These are phyloP conservation scores for Strobilomyces dryophilus DNA, from an alignment of 768 basidiomycete species.

Conservation along the genomic window DNA sequence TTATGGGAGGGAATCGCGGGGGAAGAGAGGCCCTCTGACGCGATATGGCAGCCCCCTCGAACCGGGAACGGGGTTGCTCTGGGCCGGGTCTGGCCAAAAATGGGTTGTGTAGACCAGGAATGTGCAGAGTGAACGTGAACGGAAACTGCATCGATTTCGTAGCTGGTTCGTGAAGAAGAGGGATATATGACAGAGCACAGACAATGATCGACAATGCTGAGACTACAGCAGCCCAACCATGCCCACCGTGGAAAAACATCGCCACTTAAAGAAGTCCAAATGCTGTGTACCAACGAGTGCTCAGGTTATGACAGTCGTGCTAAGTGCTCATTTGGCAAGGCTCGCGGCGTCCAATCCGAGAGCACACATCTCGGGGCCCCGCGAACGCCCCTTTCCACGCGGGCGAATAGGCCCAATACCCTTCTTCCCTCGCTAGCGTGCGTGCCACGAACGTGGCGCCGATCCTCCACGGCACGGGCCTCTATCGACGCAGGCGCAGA, in stretches of 20 bases:
- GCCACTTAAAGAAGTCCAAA: not conserved
- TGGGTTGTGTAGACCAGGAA: constrained; percentile 66
- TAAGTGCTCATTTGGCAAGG: too few species aligned
- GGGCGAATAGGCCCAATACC: too few species aligned
- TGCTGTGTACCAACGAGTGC: too few species aligned
- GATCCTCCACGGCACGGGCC: not conserved
- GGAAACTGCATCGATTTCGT: constrained; percentile 50
- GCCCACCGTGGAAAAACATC: constrained; percentile 5
- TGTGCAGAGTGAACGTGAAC: constrained; percentile 66
- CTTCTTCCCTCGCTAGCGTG: too few species aligned
- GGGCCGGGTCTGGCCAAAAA: constrained; percentile 38
- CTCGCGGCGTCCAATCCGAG: too few species aligned
- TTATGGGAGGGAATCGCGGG: constrained; percentile 11
- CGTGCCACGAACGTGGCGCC: not conserved
- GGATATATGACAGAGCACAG: not conserved
- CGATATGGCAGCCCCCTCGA: constrained; percentile 23
- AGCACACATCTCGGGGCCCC: too few species aligned
- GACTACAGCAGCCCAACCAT: not conserved
- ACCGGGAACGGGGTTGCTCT: constrained; percentile 21
- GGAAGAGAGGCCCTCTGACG: constrained; percentile 16
- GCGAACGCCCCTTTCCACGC: too few species aligned
- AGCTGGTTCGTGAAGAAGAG: constrained; percentile 19
- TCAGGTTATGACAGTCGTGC: too few species aligned
- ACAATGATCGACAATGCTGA: not conserved
- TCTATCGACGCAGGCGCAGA: constrained; percentile 62